These are phyloP conservation scores for Pyrus bretschneideri DNA, from an alignment of 306 rosid genomes.

Conservation along the genomic window DNA sequence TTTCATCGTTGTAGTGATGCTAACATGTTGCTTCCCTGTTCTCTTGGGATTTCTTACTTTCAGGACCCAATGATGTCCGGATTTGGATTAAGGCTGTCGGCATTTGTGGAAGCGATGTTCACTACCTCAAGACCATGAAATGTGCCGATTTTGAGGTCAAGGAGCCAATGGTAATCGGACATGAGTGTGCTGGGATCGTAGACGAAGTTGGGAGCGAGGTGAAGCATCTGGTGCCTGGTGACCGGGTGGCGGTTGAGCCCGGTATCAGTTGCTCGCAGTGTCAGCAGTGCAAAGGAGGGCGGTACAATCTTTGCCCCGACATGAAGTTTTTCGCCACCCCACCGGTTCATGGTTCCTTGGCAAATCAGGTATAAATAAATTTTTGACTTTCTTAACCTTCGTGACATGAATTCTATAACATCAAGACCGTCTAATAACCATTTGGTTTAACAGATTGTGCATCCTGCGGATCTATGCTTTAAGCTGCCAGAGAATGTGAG, in stretches of 20 bases:
- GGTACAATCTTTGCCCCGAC: background rate
- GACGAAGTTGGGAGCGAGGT: background rate
- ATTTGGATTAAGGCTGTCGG: background rate
- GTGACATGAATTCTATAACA: background rate
- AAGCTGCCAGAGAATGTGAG: background rate
- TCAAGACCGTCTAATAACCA: background rate
- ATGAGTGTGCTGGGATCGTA: background rate
- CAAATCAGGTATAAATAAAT: background rate
- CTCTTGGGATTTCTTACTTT: background rate
- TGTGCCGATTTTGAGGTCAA: background rate
- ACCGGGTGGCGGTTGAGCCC: background rate
- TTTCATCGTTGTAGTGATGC: background rate
- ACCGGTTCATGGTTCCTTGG: background rate
- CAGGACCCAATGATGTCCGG: background rate
- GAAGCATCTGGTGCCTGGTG: background rate
- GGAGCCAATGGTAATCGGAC: background rate
- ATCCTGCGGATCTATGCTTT: background rate
- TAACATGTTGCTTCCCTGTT: background rate
- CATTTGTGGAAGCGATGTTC: background rate
- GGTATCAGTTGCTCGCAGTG: background rate
- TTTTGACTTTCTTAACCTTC: background rate
- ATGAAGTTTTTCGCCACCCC: background rate
- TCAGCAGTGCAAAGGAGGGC: background rate
- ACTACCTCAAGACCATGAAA: background rate
- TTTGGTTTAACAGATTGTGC: background rate